A percentile compares a stretch with the other conserved stretches of the same genome.
Evolutionary conservation across 805 yeast species (phyloP).

Genomic region (Nakazawaea laoshanensis): DNA sequence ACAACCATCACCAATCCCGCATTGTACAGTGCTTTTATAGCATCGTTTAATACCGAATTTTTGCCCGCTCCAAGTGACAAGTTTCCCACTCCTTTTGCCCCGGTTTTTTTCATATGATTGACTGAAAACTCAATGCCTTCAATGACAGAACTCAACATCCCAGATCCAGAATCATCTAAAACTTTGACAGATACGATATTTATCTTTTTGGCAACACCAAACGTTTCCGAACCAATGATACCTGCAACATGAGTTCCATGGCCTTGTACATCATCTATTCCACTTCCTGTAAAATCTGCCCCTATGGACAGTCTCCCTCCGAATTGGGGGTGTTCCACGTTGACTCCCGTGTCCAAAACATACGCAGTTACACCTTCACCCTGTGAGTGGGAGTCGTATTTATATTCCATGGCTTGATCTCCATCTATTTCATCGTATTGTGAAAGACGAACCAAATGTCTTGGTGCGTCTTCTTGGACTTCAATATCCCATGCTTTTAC

Average conservation of each 20-base stretch:
- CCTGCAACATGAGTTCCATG: slow-evolving; percentile 97
- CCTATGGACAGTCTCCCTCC: slow-evolving; percentile 55
- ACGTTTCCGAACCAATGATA: slow-evolving; percentile 66
- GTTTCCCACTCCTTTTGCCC: slow-evolving; percentile 56
- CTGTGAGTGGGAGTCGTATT: slow-evolving; percentile 32
- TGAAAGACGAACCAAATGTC: slow-evolving; percentile 62
- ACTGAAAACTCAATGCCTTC: slow-evolving; percentile 63
- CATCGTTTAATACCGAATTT: slow-evolving; percentile 61
- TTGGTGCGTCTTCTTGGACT: slow-evolving; percentile 30
- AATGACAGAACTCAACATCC: slow-evolving; percentile 57
- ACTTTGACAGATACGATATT: slow-evolving; percentile 69
- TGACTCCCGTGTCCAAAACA: slow-evolving; percentile 81
- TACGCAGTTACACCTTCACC: slow-evolving; percentile 68
- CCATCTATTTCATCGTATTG: slow-evolving; percentile 26
- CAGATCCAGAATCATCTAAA: slow-evolving; percentile 59
- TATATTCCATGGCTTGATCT: slow-evolving; percentile 28
- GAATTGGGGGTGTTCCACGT: slow-evolving; percentile 50
- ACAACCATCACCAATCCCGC: slow-evolving; percentile 67
- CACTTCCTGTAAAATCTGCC: slow-evolving; percentile 52
- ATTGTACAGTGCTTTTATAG: slow-evolving; percentile 65
- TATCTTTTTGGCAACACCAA: slow-evolving; percentile 74
- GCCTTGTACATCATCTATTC: slow-evolving; percentile 57
- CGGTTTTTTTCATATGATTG: slow-evolving; percentile 35
- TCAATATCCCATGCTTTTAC: slow-evolving; percentile 45
- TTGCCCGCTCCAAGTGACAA: slow-evolving; percentile 72